Conservation (phyloP, 225 moss, liverwort and hornwort genomes). For the Pseudisothecium myosuroides region DNA sequence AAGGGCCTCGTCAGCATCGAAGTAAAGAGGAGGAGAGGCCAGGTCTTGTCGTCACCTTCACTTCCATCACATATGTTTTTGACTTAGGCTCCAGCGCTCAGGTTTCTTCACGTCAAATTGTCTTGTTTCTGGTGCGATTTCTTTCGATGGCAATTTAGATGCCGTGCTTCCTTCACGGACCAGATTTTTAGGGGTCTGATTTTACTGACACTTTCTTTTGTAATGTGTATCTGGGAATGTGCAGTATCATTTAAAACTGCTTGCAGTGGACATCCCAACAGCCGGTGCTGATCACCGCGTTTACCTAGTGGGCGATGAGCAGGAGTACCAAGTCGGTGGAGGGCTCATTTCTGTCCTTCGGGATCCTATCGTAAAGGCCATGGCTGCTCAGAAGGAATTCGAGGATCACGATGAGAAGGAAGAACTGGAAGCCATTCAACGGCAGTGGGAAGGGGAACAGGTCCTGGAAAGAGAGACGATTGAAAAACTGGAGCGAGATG, state of each 20-base stretch:
- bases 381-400: conserved; percentile 98
- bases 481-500: conserved; percentile 21
- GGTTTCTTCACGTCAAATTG: background rate
- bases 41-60: conserved; percentile 20
- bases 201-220: background rate
- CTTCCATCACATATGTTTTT: background rate
- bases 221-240: background rate
- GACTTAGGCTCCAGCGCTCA: background rate
- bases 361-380: conserved; percentile 87
- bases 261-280: conserved; percentile 92
- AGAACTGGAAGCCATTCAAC: conserved; percentile 64
- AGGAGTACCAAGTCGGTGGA: conserved; percentile 75
- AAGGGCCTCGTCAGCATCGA: conserved; percentile 94
- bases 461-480: conserved; percentile 22
- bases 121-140: background rate
- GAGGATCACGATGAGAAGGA: conserved; percentile 82
- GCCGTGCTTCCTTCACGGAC: background rate
- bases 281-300: conserved; percentile 83
- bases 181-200: background rate
- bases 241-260: conserved; percentile 86
- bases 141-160: background rate
- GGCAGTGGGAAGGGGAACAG: conserved; percentile 34
- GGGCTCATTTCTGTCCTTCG: conserved; percentile 88
- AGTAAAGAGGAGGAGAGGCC: conserved; percentile 89
- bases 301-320: conserved; percentile 76